phyloP scores from a whole-genome alignment of 305 asterid species.

The Fraxinus velutina region DNA sequence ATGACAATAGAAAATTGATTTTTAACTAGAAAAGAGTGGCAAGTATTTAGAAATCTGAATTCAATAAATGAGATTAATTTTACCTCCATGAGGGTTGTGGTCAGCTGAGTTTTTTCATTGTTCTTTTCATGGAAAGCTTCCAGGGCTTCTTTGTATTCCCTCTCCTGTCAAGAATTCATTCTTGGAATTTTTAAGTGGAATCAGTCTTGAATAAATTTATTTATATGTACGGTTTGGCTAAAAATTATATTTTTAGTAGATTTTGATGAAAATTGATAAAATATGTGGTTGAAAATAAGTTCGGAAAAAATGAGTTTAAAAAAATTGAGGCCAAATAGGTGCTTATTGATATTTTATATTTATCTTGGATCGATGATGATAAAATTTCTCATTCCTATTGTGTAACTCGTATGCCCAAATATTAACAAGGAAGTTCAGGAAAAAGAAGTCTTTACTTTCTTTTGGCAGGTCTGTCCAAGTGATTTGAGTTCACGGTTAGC shows the following conservation, averaged over 20 bases:
- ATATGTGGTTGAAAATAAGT: background rate
- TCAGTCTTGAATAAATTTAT: background rate
- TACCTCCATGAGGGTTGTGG: constrained; percentile 79
- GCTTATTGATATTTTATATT: constrained; percentile 29
- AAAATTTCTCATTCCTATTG: constrained; percentile 44
- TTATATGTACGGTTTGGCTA: background rate
- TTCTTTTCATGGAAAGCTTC: constrained; percentile 75
- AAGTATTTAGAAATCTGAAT: constrained; percentile 4
- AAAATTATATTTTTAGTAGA: too few relatives aligned
- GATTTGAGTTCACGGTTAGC: constrained; percentile 73
- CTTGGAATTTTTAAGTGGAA: constrained; percentile 1
- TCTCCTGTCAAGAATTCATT: constrained; percentile 51
- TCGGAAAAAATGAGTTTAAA: background rate
- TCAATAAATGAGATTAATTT: background rate
- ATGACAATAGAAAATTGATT: background rate
- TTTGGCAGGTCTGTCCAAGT: constrained; percentile 74
- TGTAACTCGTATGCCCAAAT: constrained; percentile 8
- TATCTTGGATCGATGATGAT: background rate
- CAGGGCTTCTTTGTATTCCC: constrained; percentile 75
- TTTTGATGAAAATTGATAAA: too few relatives aligned
- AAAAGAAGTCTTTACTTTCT: constrained; percentile 54
- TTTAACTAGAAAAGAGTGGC: background rate
- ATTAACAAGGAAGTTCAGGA: background rate
- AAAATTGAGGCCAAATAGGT: background rate
- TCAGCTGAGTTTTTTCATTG: constrained; percentile 73